A percentile compares a stretch with the other conserved stretches of the same genome.
Conservation (phyloP, 2,329 filamentous ascomycete species). For the Lecanicillium sp. region DNA sequence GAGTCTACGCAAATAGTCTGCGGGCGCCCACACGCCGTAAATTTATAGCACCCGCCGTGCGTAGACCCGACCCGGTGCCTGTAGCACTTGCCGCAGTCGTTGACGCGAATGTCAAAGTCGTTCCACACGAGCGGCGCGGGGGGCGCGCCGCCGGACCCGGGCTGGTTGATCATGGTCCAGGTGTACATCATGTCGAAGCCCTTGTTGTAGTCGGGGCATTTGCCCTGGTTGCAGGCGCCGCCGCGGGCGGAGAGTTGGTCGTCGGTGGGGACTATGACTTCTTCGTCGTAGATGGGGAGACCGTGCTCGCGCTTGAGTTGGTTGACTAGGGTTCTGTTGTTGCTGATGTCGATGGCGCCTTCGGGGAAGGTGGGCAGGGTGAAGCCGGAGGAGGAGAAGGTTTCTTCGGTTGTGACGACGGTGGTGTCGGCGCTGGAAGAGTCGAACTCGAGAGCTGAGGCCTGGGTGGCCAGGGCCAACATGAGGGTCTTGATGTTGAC, state of each 20-base stretch:
- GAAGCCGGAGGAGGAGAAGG: too few species aligned
- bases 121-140: conserved; percentile 6
- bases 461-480: too few species aligned
- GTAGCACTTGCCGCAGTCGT: conserved; percentile 2
- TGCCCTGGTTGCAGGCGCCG: conserved; percentile 8
- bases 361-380: background rate
- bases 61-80: background rate
- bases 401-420: too few species aligned
- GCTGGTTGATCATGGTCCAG: conserved; percentile 1
- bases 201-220: conserved; percentile 8
- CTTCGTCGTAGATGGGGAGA: background rate
- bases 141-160: background rate
- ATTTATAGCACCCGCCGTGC: conserved; percentile 5
- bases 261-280: background rate
- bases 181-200: conserved; percentile 9
- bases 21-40: conserved; percentile 4
- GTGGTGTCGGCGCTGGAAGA: too few species aligned
- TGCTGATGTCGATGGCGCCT: conserved; percentile 1
- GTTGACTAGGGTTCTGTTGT: background rate
- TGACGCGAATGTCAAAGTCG: conserved; percentile 3
- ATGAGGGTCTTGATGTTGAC: too few species aligned
- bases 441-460: too few species aligned
- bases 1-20: conserved; percentile 11
- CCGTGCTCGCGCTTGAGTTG: conserved; percentile 1
- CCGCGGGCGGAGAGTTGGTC: background rate